Conservation (phyloP, 768 basidiomycete species). For the Agrocybe pediades region DNA sequence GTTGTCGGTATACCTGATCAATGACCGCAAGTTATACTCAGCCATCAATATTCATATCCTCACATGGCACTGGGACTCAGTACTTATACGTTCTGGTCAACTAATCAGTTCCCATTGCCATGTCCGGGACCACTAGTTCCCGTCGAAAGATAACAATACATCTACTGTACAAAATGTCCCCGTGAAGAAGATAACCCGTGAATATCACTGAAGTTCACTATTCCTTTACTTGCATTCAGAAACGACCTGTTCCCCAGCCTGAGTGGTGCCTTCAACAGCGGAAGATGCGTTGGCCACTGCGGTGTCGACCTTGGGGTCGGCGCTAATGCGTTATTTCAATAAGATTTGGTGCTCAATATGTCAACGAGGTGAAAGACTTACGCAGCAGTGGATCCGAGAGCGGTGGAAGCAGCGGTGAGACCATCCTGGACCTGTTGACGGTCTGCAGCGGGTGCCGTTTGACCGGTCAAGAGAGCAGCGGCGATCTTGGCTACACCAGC, state of each 20-base stretch:
- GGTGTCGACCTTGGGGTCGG: slow-evolving; percentile 1
- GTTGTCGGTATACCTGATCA: too few relatives aligned
- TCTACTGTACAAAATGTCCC: not conserved
- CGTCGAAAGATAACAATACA: not conserved
- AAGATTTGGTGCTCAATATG: not conserved
- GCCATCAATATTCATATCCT: too few relatives aligned
- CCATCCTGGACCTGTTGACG: slow-evolving; percentile 14
- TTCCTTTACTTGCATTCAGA: slow-evolving; percentile 3
- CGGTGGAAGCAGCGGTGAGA: slow-evolving; percentile 8
- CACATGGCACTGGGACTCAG: too few relatives aligned
- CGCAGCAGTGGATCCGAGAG: slow-evolving; percentile 12
- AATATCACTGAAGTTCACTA: not conserved
- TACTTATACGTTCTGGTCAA: too few relatives aligned
- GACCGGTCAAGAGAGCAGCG: slow-evolving; percentile 14
- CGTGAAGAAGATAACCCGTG: too few relatives aligned
- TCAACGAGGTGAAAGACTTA: not conserved
- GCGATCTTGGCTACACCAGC: slow-evolving; percentile 17
- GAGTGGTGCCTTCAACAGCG: slow-evolving; percentile 1
- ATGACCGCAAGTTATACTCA: too few relatives aligned
- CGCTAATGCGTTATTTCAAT: not conserved
- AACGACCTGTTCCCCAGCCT: slow-evolving; percentile 4
- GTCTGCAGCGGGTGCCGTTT: slow-evolving; percentile 15
- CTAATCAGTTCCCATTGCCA: not conserved
- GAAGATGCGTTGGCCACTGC: slow-evolving; percentile 3
- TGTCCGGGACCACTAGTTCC: not conserved